Evolutionary conservation across 495 filamentous ascomycete genomes (phyloP).

Genomic region (Penicillium lividum): DNA sequence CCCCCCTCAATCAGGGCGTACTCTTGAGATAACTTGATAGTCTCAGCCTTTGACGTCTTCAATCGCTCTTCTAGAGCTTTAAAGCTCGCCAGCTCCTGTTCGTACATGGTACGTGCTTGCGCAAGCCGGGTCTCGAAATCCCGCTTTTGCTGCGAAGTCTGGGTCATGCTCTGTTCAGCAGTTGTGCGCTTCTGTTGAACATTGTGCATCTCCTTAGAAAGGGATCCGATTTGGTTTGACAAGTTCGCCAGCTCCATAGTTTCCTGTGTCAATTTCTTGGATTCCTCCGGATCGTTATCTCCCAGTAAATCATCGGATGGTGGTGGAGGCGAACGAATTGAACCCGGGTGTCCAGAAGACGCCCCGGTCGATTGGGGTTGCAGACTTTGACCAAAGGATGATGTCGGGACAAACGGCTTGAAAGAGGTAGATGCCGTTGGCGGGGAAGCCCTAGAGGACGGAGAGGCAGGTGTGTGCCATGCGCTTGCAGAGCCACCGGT

Average conservation of each 20-base stretch:
- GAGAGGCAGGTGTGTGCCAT: conserved; percentile 44
- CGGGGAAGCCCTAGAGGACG: conserved; percentile 38
- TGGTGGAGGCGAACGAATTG: conserved; percentile 50
- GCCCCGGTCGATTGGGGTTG: conserved; percentile 76
- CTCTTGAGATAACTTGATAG: conserved; percentile 78
- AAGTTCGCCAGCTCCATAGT: conserved; percentile 94
- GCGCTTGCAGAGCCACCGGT: conserved; percentile 65
- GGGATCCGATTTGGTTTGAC: conserved; percentile 87
- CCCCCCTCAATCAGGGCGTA: conserved; percentile 77
- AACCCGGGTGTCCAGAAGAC: conserved; percentile 48
- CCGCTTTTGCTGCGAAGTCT: conserved; percentile 79
- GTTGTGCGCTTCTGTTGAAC: conserved; percentile 76
- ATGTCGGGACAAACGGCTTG: conserved; percentile 89
- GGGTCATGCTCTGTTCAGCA: conserved; percentile 76
- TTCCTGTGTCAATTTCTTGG: conserved; percentile 81
- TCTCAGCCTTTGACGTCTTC: conserved; percentile 71
- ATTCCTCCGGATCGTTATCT: conserved; percentile 87
- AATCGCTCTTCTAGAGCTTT: conserved; percentile 83
- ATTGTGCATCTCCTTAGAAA: conserved; percentile 91
- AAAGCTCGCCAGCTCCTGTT: conserved; percentile 86
- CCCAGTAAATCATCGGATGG: conserved; percentile 89
- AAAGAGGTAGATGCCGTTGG: conserved; percentile 56
- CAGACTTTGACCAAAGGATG: conserved; percentile 83
- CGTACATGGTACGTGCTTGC: conserved; percentile 82
- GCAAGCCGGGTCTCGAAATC: conserved; percentile 86